These are phyloP conservation scores for Fusarium sacchari DNA, from an alignment of 2,329 filamentous ascomycete genomes.

Conservation along the genomic window DNA sequence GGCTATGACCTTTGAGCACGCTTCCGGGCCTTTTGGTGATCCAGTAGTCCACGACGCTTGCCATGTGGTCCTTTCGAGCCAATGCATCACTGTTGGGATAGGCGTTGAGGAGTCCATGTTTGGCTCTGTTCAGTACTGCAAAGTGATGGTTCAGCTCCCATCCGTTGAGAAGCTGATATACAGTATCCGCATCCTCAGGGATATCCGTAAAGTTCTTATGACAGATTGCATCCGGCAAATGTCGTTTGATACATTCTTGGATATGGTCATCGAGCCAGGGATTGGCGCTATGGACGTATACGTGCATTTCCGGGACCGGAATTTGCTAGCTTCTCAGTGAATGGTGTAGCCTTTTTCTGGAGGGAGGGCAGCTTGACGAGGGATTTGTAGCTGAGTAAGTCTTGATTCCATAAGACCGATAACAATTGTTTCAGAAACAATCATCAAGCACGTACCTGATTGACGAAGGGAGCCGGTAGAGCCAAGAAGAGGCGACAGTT, in stretches of 20 bases:
- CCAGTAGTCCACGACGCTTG: slow-evolving; percentile 50
- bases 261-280: slow-evolving; percentile 50
- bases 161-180: slow-evolving; percentile 50
- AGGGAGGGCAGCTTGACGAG: slow-evolving; percentile 29
- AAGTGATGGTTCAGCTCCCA: slow-evolving; percentile 50
- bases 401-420: slow-evolving; percentile 17
- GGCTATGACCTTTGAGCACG: slow-evolving; percentile 45
- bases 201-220: slow-evolving; percentile 44
- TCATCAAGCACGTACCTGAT: slow-evolving; percentile 1
- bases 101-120: slow-evolving; percentile 49
- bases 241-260: slow-evolving; percentile 42
- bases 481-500: not conserved
- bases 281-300: slow-evolving; percentile 34
- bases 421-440: not conserved
- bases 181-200: slow-evolving; percentile 32
- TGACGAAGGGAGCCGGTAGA: not conserved
- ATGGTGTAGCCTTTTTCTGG: slow-evolving; percentile 26
- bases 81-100: slow-evolving; percentile 54
- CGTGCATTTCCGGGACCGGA: slow-evolving; percentile 23
- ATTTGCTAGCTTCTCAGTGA: not conserved
- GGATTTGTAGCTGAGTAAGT: not conserved
- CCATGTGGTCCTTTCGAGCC: slow-evolving; percentile 51
- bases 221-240: slow-evolving; percentile 45
- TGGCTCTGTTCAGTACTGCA: slow-evolving; percentile 44
- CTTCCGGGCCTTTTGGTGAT: slow-evolving; percentile 49